Percentiles rank a stretch among this genome's conserved stretches.
Evolutionary conservation across 345 rosid genomes (phyloP).

Genomic region (Gossypium australe): DNA sequence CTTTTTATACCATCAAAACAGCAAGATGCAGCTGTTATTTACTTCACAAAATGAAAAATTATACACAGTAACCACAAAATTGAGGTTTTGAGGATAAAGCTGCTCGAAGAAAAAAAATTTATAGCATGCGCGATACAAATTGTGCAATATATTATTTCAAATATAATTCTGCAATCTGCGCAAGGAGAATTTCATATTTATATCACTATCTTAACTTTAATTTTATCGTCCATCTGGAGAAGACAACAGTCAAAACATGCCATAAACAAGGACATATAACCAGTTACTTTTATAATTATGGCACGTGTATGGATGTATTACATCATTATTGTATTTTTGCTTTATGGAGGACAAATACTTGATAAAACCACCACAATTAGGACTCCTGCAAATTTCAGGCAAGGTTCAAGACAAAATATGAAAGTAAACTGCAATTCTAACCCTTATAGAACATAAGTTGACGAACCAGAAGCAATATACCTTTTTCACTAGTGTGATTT

Average conservation of each 20-base stretch:
- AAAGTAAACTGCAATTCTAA: neutral
- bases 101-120: neutral
- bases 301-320: neutral
- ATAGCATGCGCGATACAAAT: neutral
- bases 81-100: neutral
- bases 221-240: neutral
- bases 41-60: neutral
- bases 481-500: neutral
- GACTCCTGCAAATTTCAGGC: neutral
- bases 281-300: neutral
- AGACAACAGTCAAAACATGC: neutral
- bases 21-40: conserved; percentile 10
- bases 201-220: neutral
- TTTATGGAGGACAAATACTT: neutral
- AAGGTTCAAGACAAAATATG: neutral
- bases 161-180: neutral
- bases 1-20: conserved; percentile 38
- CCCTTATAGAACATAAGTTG: neutral
- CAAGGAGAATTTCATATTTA: neutral
- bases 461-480: neutral
- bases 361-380: neutral
- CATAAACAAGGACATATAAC: neutral
- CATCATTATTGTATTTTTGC: neutral
- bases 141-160: neutral
- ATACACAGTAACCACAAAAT: neutral